phyloP scores from a whole-genome alignment of 2,329 filamentous ascomycete genomes.

The Tolypocladium nubicola region DNA sequence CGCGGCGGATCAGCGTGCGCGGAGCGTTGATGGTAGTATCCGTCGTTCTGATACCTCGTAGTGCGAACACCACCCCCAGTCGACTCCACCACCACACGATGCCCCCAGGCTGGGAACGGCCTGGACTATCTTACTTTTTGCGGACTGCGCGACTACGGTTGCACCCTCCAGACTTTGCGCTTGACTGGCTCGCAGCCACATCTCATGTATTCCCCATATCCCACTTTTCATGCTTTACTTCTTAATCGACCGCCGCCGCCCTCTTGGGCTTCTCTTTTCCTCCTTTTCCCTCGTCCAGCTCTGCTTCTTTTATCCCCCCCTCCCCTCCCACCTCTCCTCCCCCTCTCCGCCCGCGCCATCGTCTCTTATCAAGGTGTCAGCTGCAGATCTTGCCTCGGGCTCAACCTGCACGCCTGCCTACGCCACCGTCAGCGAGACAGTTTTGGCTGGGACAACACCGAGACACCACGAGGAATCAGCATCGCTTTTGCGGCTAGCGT shows the following conservation, averaged over 20 bases:
- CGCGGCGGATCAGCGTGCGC: background rate
- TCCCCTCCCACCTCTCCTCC: background rate
- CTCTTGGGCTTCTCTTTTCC: background rate
- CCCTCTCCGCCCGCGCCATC: background rate
- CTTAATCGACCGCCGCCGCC: background rate
- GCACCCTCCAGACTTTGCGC: background rate
- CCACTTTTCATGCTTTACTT: constrained; percentile 1
- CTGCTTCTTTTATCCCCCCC: background rate
- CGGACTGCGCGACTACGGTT: background rate
- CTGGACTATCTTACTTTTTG: background rate
- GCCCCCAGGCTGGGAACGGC: constrained; percentile 1
- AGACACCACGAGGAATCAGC: background rate
- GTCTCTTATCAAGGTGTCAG: background rate
- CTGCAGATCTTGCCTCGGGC: background rate
- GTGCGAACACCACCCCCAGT: background rate
- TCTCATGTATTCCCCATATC: background rate
- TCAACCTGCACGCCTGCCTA: background rate
- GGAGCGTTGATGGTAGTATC: background rate
- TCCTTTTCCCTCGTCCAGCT: background rate
- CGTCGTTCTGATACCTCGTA: background rate
- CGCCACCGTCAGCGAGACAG: background rate
- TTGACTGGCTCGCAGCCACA: background rate
- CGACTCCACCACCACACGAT: background rate
- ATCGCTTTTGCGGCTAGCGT: background rate
- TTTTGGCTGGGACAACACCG: background rate